Percentiles rank a stretch among this genome's conserved stretches.
phyloP scores from a whole-genome alignment of 345 rosid species.

The Citrus sinensis region DNA sequence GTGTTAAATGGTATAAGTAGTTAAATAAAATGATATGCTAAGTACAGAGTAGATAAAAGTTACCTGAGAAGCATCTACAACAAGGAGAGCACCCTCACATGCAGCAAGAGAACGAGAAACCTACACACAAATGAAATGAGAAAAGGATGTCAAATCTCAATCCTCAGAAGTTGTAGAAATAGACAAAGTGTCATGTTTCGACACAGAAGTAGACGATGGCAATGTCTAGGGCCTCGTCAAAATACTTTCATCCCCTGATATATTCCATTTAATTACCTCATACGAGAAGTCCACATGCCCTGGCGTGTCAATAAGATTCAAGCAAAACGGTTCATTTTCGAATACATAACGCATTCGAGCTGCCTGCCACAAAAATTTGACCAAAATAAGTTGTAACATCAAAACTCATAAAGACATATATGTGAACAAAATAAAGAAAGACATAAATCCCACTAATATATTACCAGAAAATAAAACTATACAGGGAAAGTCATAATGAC shows the following conservation, averaged over 20 bases:
- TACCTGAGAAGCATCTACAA: slow-evolving; percentile 99
- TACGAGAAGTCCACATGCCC: slow-evolving; percentile 98
- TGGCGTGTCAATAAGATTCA: slow-evolving; percentile 94
- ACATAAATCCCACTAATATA: not conserved
- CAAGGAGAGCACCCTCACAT: slow-evolving; percentile 99
- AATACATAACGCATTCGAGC: slow-evolving; percentile 92
- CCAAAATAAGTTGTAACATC: slow-evolving; percentile 2
- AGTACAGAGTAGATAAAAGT: not conserved
- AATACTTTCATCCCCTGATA: not conserved
- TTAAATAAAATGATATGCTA: not conserved
- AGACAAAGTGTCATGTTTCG: not conserved
- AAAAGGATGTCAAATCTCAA: not conserved
- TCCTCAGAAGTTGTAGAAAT: not conserved
- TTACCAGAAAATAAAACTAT: not conserved
- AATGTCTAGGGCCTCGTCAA: not conserved
- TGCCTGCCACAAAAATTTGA: slow-evolving; percentile 45
- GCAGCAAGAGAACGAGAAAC: slow-evolving; percentile 99
- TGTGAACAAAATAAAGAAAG: not conserved
- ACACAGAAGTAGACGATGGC: not conserved
- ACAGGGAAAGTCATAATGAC: not conserved
- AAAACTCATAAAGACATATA: not conserved
- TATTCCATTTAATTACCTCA: slow-evolving; percentile 50
- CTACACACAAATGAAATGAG: slow-evolving; percentile 26
- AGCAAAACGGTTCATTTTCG: slow-evolving; percentile 63
- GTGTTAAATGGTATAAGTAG: not conserved